Base-by-base conservation (phyloP, 345 rosid species). In the Garcia nutans region DNA sequence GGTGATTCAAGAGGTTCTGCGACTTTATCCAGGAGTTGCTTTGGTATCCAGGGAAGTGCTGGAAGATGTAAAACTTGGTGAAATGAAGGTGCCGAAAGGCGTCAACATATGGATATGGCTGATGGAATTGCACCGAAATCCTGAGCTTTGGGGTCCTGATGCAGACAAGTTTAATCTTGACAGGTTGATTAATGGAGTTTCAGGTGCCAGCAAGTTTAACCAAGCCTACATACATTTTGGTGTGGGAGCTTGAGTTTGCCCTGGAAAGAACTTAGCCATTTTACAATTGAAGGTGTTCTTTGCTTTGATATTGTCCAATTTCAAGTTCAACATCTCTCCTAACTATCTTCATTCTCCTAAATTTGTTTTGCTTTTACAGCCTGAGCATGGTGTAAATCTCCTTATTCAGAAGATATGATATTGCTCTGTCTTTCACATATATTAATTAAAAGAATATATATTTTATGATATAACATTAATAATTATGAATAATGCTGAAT, bases 301-400 rank as follows among this genome's bases (percentile, higher is more conserved):
- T 52, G 69, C 74, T 64, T 11, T 42, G 19, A 19, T 70, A 16
- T 15, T 71, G 0, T 82, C 81, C 22, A 70, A 33, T 19, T 77
- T 82, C 68, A 8, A 20, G 15, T 33, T 74, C 22, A 45, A 58
- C 13, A 6, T 66, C 23, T 72, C 76, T 13, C 73, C 79, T 50
- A 75, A 8, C n/a, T 75, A 80, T 31, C 20, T 37, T 9, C 76
- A 80, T 68, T 75, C 67, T 3, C 76, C 78, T 42, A 52, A 19
- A 0, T 59, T 58, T 6, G 61, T 44, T 49, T 17, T 78, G 73
- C 52, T 73, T 20, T 47, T 68, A 31, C 45, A 31, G 41, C 77
- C 80, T 42, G 59, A 59, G 19, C 55, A 41, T 57, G 80, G 79
- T n/a, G 77, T 79, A 0, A 41, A 66, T 49, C 72, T 69, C 41